These are phyloP conservation scores for Eutypa lata DNA, from an alignment of 2,329 filamentous ascomycete genomes.

Conservation along the genomic window DNA sequence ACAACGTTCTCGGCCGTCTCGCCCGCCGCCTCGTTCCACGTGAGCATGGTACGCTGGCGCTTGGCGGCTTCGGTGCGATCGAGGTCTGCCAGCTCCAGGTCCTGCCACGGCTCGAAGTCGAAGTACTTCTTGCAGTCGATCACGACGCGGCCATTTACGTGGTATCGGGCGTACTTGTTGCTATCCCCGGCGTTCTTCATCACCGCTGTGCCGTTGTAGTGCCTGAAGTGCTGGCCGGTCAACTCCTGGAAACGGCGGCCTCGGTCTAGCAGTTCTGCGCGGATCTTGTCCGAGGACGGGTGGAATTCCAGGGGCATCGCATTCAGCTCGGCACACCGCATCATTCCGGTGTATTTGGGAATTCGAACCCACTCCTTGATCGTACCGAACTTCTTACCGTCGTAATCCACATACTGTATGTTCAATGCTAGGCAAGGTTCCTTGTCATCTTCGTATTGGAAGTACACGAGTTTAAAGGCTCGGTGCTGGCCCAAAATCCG, in stretches of 20 bases:
- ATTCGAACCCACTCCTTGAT: conserved; percentile 20
- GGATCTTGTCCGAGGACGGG: conserved; percentile 12
- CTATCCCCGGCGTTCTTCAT: conserved; percentile 1
- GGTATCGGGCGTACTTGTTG: conserved; percentile 13
- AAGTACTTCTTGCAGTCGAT: conserved; percentile 28
- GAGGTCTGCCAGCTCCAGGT: conserved; percentile 17
- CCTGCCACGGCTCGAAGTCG: conserved; percentile 20
- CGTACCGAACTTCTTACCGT: conserved; percentile 29
- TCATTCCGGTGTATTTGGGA: conserved; percentile 24
- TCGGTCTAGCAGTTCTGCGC: conserved; percentile 20
- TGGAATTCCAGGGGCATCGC: conserved; percentile 27
- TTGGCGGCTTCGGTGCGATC: conserved; percentile 15
- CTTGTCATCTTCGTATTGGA: conserved; percentile 22
- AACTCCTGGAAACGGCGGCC: conserved; percentile 27
- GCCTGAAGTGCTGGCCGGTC: conserved; percentile 29
- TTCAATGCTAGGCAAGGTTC: conserved; percentile 20
- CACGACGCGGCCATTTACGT: conserved; percentile 28
- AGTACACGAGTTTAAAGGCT: conserved; percentile 23
- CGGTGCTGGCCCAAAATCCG: conserved; percentile 21
- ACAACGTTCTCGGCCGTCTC: conserved; percentile 10
- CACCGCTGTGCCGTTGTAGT: conserved; percentile 26
- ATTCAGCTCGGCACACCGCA: conserved; percentile 24
- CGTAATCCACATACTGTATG: conserved; percentile 27
- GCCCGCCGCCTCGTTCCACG: conserved; percentile 22
- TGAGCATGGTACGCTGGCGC: conserved; percentile 19